Evolutionary conservation across 73 alveolate genomes (phyloP).

Genomic region (Paramecium tetraurelia): DNA sequence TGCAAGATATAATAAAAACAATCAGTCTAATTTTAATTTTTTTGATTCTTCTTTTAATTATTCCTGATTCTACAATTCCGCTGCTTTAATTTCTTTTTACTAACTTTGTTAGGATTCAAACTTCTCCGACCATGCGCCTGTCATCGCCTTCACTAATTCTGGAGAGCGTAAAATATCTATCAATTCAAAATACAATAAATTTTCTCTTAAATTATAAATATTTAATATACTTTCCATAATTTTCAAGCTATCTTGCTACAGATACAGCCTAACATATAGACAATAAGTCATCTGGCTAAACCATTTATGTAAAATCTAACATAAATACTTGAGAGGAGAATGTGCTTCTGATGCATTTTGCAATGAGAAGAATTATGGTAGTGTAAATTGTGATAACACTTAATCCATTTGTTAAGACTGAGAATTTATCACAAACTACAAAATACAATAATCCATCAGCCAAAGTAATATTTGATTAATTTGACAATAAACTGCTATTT

Average conservation of each 20-base stretch:
- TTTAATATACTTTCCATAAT: slow-evolving; percentile 64
- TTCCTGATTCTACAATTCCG: background rate
- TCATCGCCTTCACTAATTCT: slow-evolving; percentile 89
- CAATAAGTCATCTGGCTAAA: slow-evolving; percentile 85
- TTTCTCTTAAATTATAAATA: slow-evolving; percentile 73
- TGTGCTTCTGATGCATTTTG: slow-evolving; percentile 68
- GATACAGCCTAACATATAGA: slow-evolving; percentile 91
- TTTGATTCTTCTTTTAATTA: background rate
- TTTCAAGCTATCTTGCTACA: slow-evolving; percentile 82
- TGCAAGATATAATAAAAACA: background rate
- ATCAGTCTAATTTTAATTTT: slow-evolving; percentile 29
- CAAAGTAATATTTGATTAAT: background rate
- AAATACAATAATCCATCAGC: slow-evolving; percentile 74
- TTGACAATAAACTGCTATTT: background rate
- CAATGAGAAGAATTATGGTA: slow-evolving; percentile 80
- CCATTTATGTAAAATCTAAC: slow-evolving; percentile 83
- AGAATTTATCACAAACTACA: slow-evolving; percentile 76
- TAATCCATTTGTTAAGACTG: slow-evolving; percentile 77
- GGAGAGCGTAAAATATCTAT: slow-evolving; percentile 97
- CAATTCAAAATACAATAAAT: slow-evolving; percentile 88
- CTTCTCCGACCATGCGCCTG: slow-evolving; percentile 74
- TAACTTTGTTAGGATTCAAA: background rate
- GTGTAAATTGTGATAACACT: slow-evolving; percentile 86
- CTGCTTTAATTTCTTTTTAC: background rate
- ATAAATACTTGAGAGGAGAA: slow-evolving; percentile 70